Conservation (phyloP, 1,284 basidiomycete genomes). For the Malassezia psittaci region DNA sequence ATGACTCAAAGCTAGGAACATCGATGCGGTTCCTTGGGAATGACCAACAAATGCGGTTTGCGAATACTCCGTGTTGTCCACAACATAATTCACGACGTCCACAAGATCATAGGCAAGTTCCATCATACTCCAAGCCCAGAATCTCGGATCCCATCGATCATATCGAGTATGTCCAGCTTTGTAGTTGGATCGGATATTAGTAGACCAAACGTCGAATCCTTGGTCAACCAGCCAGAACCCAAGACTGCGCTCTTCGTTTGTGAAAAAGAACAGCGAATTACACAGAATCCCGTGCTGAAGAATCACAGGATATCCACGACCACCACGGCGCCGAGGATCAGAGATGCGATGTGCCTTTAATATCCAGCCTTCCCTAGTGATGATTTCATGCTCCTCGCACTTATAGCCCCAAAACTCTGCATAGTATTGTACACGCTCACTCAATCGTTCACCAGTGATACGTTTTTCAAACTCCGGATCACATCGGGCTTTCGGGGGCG, state of each 20-base stretch:
- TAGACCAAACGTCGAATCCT: conserved; percentile 46
- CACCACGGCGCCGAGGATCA: conserved; percentile 38
- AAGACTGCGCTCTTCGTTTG: conserved; percentile 43
- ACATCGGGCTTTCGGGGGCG: conserved; percentile 27
- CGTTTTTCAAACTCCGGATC: conserved; percentile 45
- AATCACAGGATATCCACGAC: conserved; percentile 42
- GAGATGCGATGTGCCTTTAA: conserved; percentile 46
- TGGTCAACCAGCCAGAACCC: conserved; percentile 48
- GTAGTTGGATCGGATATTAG: conserved; percentile 46
- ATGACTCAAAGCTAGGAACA: conserved; percentile 43
- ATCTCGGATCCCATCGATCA: conserved; percentile 40
- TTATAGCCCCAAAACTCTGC: conserved; percentile 48
- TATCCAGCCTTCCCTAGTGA: conserved; percentile 44
- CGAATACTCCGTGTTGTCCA: conserved; percentile 29
- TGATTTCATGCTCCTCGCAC: conserved; percentile 46
- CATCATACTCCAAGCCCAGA: conserved; percentile 47
- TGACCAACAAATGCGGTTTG: conserved; percentile 44
- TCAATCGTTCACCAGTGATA: conserved; percentile 43
- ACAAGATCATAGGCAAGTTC: conserved; percentile 43
- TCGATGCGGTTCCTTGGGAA: conserved; percentile 43
- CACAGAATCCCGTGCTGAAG: conserved; percentile 47
- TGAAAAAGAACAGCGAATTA: conserved; percentile 41
- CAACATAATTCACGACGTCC: conserved; percentile 43
- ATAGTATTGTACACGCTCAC: conserved; percentile 40
- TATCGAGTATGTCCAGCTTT: conserved; percentile 41